Evolutionary conservation across 371 early-diverging fungal genomes (phyloP), one percentile per base, ranked within the genome.

Genomic region (Mortierella sp.): DNA sequence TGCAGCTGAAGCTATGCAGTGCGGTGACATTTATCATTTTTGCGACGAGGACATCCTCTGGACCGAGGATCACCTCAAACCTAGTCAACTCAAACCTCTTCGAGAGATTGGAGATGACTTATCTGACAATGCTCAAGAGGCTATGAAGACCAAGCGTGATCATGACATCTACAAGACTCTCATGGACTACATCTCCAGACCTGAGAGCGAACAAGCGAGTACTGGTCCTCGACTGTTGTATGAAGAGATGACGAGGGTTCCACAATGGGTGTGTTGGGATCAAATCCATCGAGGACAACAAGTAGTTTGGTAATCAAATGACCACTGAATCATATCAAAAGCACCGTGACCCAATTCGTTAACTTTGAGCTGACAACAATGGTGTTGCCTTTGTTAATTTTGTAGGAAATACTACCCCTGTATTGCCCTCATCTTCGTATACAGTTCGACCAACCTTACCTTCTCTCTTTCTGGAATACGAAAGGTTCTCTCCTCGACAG

Each of bases 221-320:
- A 26, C 62, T 45, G 67, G 71, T 14, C 71, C 71, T 37, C 64
- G 64, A 0, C 48, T 57, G 29, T 59, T 75, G 7, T 43, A 67
- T 64, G 51, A 70, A 16, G 60, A 71, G n/a, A 11, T 69, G 23
- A 66, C 50, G 56, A 66, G 62, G 0, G 67, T 75, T 11, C 75
- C 75, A 52, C 66, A 66, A 4, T 75, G 75, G 75, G 70, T 75
- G 12, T 58, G 66, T 7, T 75, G 75, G 75, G 45, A 62, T 9
- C 61, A 66, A 18, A 37, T 75, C 2, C 58, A 55, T 6, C 61
- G 70, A 2, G 75, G 75, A 0, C 75, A 75, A 55, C 47, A 66
- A 7, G 75, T 75, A 2, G 57, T 47, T 23, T 63, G 66, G 75
- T 75, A 61, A 53, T 66, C 12, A 9, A 11, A 15, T 2, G n/a